These are phyloP conservation scores for Suillus placidus DNA, from an alignment of 768 basidiomycete species.

Conservation along the genomic window DNA sequence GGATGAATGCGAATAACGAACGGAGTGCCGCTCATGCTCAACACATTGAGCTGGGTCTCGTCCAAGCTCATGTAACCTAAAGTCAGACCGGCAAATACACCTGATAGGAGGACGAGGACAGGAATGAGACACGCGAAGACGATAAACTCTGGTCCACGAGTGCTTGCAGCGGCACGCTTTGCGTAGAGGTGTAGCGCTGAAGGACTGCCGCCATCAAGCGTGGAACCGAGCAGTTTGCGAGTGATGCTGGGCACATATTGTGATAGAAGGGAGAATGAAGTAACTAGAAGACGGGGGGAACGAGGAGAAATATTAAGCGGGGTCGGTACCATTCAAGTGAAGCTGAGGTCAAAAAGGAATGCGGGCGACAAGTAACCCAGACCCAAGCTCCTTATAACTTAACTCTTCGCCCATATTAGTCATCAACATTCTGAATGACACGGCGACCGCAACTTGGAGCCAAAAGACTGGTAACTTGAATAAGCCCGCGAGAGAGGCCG, in stretches of 20 bases:
- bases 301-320: constrained; percentile 31
- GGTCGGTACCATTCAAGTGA: constrained; percentile 42
- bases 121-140: constrained; percentile 69
- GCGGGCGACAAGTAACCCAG: background rate
- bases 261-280: constrained; percentile 44
- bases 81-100: constrained; percentile 89
- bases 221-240: constrained; percentile 22
- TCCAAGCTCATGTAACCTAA: constrained; percentile 93
- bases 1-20: constrained; percentile 39
- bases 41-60: constrained; percentile 87
- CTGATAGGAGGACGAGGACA: constrained; percentile 78
- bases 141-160: constrained; percentile 35
- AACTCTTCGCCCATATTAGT: background rate
- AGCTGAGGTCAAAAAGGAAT: constrained; percentile 4
- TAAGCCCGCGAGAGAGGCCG: background rate
- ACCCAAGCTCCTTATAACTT: background rate
- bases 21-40: constrained; percentile 85
- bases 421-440: background rate
- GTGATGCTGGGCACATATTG: constrained; percentile 49
- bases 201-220: constrained; percentile 7
- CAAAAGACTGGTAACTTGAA: background rate
- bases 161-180: constrained; percentile 31
- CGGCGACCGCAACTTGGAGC: background rate
- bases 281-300: constrained; percentile 48
- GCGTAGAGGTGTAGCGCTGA: constrained; percentile 29